These are phyloP conservation scores for Mortierella alpina DNA, from an alignment of 192 early-diverging fungal species.

Conservation along the genomic window DNA sequence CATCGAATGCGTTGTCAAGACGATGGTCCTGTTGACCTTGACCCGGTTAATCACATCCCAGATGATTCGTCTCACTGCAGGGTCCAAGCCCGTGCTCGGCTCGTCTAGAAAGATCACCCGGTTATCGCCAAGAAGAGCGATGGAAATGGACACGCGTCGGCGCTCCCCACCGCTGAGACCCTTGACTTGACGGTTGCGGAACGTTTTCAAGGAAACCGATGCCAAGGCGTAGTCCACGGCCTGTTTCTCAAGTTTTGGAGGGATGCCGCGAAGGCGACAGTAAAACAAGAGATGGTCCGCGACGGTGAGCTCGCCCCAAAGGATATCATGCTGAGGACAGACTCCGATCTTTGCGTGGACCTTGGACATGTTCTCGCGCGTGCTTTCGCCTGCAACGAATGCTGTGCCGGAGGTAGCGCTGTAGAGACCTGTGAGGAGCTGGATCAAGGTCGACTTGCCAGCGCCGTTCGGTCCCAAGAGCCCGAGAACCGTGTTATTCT, in stretches of 20 bases:
- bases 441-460: constrained; percentile 71
- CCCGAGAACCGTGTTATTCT: constrained; percentile 68
- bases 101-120: constrained; percentile 66
- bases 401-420: constrained; percentile 39
- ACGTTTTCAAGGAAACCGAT: constrained; percentile 47
- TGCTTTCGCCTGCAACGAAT: constrained; percentile 35
- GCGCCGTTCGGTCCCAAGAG: constrained; percentile 77
- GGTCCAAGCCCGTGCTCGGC: constrained; percentile 71
- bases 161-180: constrained; percentile 70
- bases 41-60: constrained; percentile 66
- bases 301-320: constrained; percentile 60
- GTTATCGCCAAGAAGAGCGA: constrained; percentile 66
- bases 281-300: constrained; percentile 62
- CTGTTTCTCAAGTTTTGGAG: constrained; percentile 24
- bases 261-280: constrained; percentile 59
- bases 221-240: constrained; percentile 33
- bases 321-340: constrained; percentile 67
- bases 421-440: constrained; percentile 39
- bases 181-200: constrained; percentile 44
- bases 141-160: constrained; percentile 61
- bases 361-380: constrained; percentile 30
- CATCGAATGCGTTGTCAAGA: constrained; percentile 74
- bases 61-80: constrained; percentile 55
- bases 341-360: constrained; percentile 60
- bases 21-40: constrained; percentile 60